Conservation (phyloP, 2,329 filamentous ascomycete genomes). For the Xylariales sp. region DNA sequence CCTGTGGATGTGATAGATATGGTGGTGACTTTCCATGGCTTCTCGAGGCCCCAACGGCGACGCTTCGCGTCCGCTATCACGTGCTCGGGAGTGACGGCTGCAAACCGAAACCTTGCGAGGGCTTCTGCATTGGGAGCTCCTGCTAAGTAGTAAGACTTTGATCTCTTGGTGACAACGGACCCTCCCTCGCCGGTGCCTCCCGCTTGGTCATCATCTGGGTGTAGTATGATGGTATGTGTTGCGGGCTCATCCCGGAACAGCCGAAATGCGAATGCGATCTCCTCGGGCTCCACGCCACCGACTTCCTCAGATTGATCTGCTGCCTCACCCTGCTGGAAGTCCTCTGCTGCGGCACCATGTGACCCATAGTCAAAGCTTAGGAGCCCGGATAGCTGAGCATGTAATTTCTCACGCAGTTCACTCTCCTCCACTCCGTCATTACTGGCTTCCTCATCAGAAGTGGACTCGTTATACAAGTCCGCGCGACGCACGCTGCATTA, state of each 20-base stretch:
- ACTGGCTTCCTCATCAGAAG: slow-evolving; percentile 18
- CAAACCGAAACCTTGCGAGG: slow-evolving; percentile 34
- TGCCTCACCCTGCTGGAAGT: slow-evolving; percentile 8
- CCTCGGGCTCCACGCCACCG: slow-evolving; percentile 17
- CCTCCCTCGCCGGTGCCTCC: slow-evolving; percentile 34
- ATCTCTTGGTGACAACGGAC: slow-evolving; percentile 35
- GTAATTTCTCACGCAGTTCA: slow-evolving; percentile 38
- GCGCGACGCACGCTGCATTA: slow-evolving; percentile 47
- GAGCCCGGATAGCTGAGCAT: slow-evolving; percentile 42
- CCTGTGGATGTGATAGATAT: slow-evolving; percentile 35
- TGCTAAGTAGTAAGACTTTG: slow-evolving; percentile 46
- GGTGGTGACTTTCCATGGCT: slow-evolving; percentile 54
- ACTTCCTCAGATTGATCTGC: slow-evolving; percentile 10
- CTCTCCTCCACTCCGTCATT: slow-evolving; percentile 28
- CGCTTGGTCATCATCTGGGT: slow-evolving; percentile 31
- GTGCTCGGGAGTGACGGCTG: slow-evolving; percentile 49
- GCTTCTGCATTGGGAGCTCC: slow-evolving; percentile 29
- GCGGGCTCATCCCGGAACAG: slow-evolving; percentile 47
- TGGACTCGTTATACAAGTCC: slow-evolving; percentile 41
- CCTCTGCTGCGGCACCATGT: slow-evolving; percentile 9
- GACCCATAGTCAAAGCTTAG: slow-evolving; percentile 32
- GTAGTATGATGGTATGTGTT: slow-evolving; percentile 46
- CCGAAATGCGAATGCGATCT: slow-evolving; percentile 51
- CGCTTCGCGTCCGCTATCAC: slow-evolving; percentile 37
- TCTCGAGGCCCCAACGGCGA: slow-evolving; percentile 53